Base-by-base conservation (phyloP, 2,329 filamentous ascomycete species). In the Aquanectria penicillioides region DNA sequence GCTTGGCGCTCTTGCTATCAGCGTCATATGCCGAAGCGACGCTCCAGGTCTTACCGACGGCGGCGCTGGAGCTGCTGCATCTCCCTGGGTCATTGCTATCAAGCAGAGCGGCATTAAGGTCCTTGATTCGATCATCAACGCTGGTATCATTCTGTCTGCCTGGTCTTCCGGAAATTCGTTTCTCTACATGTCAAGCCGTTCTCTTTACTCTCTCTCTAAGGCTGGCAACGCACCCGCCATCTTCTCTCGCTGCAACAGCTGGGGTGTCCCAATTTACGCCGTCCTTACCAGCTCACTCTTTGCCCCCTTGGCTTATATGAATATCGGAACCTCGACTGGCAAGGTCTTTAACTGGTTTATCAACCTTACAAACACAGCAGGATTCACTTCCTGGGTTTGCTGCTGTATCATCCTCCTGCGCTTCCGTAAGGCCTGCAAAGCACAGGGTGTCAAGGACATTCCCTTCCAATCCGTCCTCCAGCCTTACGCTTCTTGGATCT, bases 1-100 rank as follows among this genome's bases (percentile, higher is more conserved):
- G 34, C 81, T 90, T 5, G 89, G 89, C 2, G 85, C 87, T 4
- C 79, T 93, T 2, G 83, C 82, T n/a, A 85, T 91, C 18, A 87
- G 89, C 13, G 86, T 90, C 59, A 58, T 61, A 18, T 61, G 58
- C 48, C 47, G 56, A n/a, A 48, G 43, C 37, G 29, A 61, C 15
- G 56, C 56, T 11, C 46, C 53, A 5, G 53, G 53, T 8, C 58
- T 61, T 3, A 57, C 54, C 3, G 37, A 47, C 20, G 58, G 58
- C 8, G 58, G 48, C 2, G 22, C 20, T n/a, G 58, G 53, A 4
- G 53, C 53, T 13, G 56, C 56, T 11, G 48, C 56, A 5, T 85
- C 83, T 22, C 83, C 83, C 1, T 86, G 83, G 67, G 82, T 85
- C 34, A 84, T 86, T 59, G 83, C 82, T 22, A 83, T 85, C 25